Evolutionary conservation across 345 rosid species (phyloP), one percentile per base, ranked within the genome.

Genomic region (Angophora floribunda): DNA sequence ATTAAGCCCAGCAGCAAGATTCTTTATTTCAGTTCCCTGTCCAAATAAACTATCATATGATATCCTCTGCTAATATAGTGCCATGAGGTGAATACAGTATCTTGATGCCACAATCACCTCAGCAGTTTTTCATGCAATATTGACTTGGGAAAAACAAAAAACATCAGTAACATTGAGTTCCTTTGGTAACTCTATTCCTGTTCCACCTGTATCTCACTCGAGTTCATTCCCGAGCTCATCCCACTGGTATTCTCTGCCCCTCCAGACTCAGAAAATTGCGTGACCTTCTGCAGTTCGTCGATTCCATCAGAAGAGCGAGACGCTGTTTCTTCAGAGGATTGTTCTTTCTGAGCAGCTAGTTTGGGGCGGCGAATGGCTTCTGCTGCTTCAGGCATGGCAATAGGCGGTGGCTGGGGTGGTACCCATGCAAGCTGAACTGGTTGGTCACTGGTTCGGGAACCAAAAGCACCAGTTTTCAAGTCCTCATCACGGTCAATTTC

Each of bases 401-500:
- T 96, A 87, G 99, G 98, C 21, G 99, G 99, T 65, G 98, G 96
- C 90, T 92, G 98, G 47, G 99, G 99, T 53, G 99, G 99, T 89
- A 96, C 98, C 99, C 99, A 98, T 51, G 95, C 52, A 30, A 96
- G 95, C 90, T 91, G 96, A 88, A 93, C 91, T 85, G 94, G 93
- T 87, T 89, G 95, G 87, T 91, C 96, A 82, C 63, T 88, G 89
- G 92, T 91, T 89, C 85, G 93, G 30, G 87, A 90, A 85, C 92
- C 93, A 86, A 88, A 90, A 87, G 91, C 36, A 87, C 85, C 92
- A 28, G 88, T 82, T 86, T 86, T 93, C 90, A 8, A 50, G 87
- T 94, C 89, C 89, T 95, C 94, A 80, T 94, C 96, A 78, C 91
- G 95, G 49, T 93, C 97, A 12, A 96, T 88, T 89, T 96, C 98